Evolutionary conservation across 345 rosid genomes (phyloP).

Genomic region (Citrus inodora): DNA sequence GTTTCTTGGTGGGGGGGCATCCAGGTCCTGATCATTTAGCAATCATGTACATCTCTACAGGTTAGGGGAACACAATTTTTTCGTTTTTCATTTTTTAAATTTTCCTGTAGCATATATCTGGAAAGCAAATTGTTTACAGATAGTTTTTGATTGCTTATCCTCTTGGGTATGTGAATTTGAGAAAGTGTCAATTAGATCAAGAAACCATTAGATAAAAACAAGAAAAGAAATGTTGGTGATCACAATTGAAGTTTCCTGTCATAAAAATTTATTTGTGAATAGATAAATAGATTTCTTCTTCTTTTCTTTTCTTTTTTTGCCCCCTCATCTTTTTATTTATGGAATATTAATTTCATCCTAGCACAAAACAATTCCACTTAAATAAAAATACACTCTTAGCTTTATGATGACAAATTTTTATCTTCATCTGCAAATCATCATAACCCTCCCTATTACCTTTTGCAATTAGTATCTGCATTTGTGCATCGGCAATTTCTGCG

Average conservation of each 20-base stretch:
- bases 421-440: not conserved
- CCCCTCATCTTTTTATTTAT: constrained; percentile 2
- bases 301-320: too few species aligned
- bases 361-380: constrained; percentile 9
- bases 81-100: not conserved
- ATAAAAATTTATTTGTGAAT: constrained; percentile 26
- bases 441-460: not conserved
- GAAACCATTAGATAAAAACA: constrained; percentile 17
- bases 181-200: not conserved
- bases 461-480: constrained; percentile 21
- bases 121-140: constrained; percentile 11
- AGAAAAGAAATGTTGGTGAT: constrained; percentile 18
- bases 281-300: constrained; percentile 13
- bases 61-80: constrained; percentile 40
- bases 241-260: constrained; percentile 15
- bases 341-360: not conserved
- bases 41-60: constrained; percentile 26
- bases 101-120: constrained; percentile 14
- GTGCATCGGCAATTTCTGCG: constrained; percentile 46
- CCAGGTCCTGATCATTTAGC: constrained; percentile 20
- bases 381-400: not conserved
- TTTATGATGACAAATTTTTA: constrained; percentile 13
- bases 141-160: constrained; percentile 18
- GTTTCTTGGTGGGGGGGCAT: constrained; percentile 22
- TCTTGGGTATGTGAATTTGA: constrained; percentile 6